Evolutionary conservation across 2,329 filamentous ascomycete genomes (phyloP), one percentile per base, ranked within the genome.

Genomic region (Macrophomina tecta): DNA sequence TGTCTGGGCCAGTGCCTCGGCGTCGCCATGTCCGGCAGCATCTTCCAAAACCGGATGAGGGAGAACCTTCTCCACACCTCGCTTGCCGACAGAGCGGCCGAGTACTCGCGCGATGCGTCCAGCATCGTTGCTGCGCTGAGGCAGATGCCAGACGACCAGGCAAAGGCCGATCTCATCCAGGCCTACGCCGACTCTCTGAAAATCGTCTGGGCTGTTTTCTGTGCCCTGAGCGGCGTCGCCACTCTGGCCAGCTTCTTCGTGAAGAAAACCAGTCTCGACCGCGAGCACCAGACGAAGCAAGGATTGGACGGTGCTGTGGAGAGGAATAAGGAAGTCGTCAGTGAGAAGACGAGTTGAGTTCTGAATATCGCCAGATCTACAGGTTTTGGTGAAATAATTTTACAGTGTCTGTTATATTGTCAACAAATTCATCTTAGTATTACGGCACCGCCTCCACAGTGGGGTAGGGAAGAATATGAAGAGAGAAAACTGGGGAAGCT

Each of bases 1-100:
- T 79, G 73, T 64, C 80, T 86, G 36, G 84, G 84, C 2, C 71
- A 75, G n/a, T 79, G 81, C 2, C 81, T 84, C 72, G 84, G 82
- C 8, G 76, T 82, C 1, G 75, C 82, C 0, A 79, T 86, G 30
- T 78, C 80, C 0, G 77, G 76, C 1, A 75, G 78, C 4, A 74
- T 83, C 38, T 84, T 84, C 69, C 73, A 76, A 45, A 80, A 75
- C 56, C 45, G 45, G 16, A 53, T 53, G 51, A 30, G 32, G 32
- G 23, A 32, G 28, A 53, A 53, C 11, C 51, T 53, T 8, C 51
- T 53, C 28, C n/a, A 34, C 1, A 53, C 51, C 1, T 32, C 51
- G 30, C 51, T 53, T 6, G 51, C 51, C 23, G 51, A 53, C 11
- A 30, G 28, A 36, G 51, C 51, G 4, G 32, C 23, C 23, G 51